Percentiles rank a stretch among this genome's conserved stretches.
These are phyloP conservation scores for Apiospora saccharicola DNA, from an alignment of 2,329 filamentous ascomycete species.

Conservation along the genomic window DNA sequence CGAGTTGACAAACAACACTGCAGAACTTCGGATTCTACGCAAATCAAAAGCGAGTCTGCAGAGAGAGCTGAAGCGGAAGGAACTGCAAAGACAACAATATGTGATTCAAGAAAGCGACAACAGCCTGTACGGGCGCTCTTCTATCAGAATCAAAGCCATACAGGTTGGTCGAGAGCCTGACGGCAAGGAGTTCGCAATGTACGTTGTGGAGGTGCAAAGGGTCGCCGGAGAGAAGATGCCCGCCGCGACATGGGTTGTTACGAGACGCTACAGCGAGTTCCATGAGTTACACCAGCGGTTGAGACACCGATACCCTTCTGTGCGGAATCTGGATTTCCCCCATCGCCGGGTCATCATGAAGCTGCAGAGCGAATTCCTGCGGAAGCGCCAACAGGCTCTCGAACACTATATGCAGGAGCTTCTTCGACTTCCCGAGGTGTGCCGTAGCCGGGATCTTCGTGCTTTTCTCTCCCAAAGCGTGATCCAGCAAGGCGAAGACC, in stretches of 20 bases:
- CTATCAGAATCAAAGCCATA: constrained; percentile 88
- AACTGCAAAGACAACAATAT: constrained; percentile 95
- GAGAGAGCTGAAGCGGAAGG: constrained; percentile 90
- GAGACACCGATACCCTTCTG: constrained; percentile 83
- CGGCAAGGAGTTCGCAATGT: constrained; percentile 91
- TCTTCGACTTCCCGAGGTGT: constrained; percentile 88
- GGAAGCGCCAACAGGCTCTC: constrained; percentile 83
- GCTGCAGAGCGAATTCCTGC: constrained; percentile 92
- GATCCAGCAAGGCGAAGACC: constrained; percentile 67
- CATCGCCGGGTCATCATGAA: constrained; percentile 94
- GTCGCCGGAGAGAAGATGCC: constrained; percentile 95
- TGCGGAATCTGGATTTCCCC: constrained; percentile 90
- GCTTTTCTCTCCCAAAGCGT: constrained; percentile 92
- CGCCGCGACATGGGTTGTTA: constrained; percentile 91
- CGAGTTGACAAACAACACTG: constrained; percentile 95
- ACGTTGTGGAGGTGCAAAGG: constrained; percentile 89
- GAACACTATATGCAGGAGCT: constrained; percentile 87
- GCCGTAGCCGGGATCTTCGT: constrained; percentile 88
- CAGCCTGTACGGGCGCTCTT: constrained; percentile 91
- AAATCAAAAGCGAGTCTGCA: constrained; percentile 95
- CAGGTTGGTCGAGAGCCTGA: constrained; percentile 93
- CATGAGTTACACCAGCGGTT: constrained; percentile 93
- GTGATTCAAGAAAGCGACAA: constrained; percentile 98
- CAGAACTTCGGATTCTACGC: constrained; percentile 87
- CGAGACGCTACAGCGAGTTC: constrained; percentile 95